Evolutionary conservation across 352 stramenopile species (phyloP).

Genomic region (Thraustochytrium sp.): DNA sequence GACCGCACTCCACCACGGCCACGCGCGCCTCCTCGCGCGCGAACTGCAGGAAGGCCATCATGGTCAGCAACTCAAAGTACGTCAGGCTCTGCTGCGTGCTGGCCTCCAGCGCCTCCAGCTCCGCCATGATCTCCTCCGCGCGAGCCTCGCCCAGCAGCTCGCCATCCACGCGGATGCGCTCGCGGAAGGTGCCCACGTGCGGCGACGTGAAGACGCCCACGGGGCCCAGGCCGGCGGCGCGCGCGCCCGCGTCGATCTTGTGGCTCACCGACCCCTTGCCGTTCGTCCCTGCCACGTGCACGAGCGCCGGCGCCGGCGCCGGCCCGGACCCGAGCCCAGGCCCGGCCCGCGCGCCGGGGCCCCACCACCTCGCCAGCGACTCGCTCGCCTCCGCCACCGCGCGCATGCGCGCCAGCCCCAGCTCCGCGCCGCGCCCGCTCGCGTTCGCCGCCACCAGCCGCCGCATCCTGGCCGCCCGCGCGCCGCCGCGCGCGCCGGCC

Average conservation of each 20-base stretch:
- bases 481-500: too few relatives aligned
- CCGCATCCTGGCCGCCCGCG: neutral
- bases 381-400: neutral
- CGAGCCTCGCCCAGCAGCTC: conserved; percentile 68
- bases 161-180: conserved; percentile 89
- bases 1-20: conserved; percentile 74
- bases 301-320: neutral
- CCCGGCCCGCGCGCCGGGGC: neutral
- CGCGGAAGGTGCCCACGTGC: conserved; percentile 83
- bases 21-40: conserved; percentile 70
- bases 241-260: neutral
- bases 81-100: conserved; percentile 10
- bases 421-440: conserved; percentile 20
- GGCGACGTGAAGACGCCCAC: conserved; percentile 88
- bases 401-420: conserved; percentile 19
- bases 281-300: conserved; percentile 92
- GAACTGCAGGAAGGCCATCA: conserved; percentile 76
- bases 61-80: conserved; percentile 82
- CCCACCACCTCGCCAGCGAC: neutral
- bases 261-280: conserved; percentile 64
- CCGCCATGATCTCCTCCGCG: conserved; percentile 69
- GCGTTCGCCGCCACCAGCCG: conserved; percentile 13
- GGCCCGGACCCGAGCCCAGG: too few relatives aligned
- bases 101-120: conserved; percentile 37
- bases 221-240: conserved; percentile 40